Conservation (phyloP, 495 filamentous ascomycete genomes). For the Lophiotrema nucula region DNA sequence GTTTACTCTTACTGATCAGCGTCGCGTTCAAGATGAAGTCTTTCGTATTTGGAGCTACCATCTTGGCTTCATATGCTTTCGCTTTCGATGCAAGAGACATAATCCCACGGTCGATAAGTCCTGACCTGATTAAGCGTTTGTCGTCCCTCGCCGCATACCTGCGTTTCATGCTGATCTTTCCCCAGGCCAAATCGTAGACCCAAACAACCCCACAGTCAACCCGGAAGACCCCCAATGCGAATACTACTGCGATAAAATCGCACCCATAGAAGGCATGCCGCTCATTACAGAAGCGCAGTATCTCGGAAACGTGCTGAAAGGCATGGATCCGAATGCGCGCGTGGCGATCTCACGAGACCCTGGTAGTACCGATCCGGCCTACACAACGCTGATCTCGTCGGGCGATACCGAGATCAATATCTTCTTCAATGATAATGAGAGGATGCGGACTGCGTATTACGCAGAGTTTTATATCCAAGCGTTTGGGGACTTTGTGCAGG, state of each 20-base stretch:
- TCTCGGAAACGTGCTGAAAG: not conserved
- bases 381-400: not conserved
- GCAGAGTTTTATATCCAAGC: not conserved
- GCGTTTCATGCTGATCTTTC: too few species aligned
- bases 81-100: not conserved
- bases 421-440: not conserved
- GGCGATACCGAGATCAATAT: conserved; percentile 1
- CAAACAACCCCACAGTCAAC: not conserved
- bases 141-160: too few species aligned
- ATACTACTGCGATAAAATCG: not conserved
- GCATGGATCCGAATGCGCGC: not conserved
- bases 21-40: not conserved
- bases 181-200: not conserved
- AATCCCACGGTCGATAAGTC: not conserved
- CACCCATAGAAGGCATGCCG: not conserved
- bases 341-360: not conserved
- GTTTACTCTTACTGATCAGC: not conserved
- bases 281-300: not conserved
- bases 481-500: not conserved
- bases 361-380: not conserved
- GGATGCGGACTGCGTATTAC: not conserved
- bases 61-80: not conserved
- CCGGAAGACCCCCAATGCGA: not conserved
- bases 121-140: not conserved
- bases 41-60: not conserved